phyloP scores from a whole-genome alignment of 768 basidiomycete genomes.

The Sutorius australiensis region DNA sequence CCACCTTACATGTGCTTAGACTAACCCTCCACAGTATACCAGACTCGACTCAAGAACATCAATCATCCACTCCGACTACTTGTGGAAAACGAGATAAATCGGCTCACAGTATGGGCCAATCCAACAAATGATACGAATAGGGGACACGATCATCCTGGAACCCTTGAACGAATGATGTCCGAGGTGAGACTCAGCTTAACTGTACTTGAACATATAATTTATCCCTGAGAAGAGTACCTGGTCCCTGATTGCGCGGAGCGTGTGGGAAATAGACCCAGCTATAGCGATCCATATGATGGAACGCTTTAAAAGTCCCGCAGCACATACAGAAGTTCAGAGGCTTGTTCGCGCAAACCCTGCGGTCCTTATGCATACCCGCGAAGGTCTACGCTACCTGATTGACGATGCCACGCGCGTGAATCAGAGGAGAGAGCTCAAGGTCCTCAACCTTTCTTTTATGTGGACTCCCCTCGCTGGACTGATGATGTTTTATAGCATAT shows the following conservation, averaged over 20 bases:
- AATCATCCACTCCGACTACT: slow-evolving; percentile 77
- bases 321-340: slow-evolving; percentile 69
- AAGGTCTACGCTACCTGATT: slow-evolving; percentile 76
- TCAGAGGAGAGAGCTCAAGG: slow-evolving; percentile 71
- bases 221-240: slow-evolving; percentile 49
- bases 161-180: slow-evolving; percentile 53
- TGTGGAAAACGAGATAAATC: slow-evolving; percentile 85
- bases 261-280: slow-evolving; percentile 82
- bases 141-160: slow-evolving; percentile 56
- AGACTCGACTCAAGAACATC: slow-evolving; percentile 56
- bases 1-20: neutral
- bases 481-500: slow-evolving; percentile 57
- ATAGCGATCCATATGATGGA: slow-evolving; percentile 83
- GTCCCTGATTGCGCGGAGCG: slow-evolving; percentile 61
- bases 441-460: slow-evolving; percentile 29
- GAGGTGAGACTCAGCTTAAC: slow-evolving; percentile 46
- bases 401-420: slow-evolving; percentile 62
- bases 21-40: slow-evolving; percentile 45
- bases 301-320: slow-evolving; percentile 69
- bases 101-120: slow-evolving; percentile 88
- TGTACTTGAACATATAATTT: neutral
- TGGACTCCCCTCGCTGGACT: neutral
- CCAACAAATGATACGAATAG: slow-evolving; percentile 73
- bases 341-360: slow-evolving; percentile 71
- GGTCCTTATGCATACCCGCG: slow-evolving; percentile 69